phyloP scores from a whole-genome alignment of 768 basidiomycete genomes.

The Steccherinum ochraceum region DNA sequence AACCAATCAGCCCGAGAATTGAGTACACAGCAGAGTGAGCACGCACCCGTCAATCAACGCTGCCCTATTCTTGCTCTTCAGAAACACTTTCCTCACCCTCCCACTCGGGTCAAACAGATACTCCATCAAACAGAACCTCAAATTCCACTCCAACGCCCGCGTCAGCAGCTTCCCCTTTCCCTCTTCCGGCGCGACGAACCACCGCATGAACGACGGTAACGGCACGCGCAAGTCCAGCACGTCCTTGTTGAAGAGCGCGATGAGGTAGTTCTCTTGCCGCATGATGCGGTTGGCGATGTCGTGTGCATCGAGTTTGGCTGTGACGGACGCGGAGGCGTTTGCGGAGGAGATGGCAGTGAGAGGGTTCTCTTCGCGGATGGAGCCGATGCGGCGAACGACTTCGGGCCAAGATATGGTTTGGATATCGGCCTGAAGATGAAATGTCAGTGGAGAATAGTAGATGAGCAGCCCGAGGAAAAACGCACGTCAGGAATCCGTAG shows the following conservation, averaged over 20 bases:
- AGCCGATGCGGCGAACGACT: constrained; percentile 82
- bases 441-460: background rate
- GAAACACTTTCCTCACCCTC: constrained; percentile 82
- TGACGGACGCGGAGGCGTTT: constrained; percentile 54
- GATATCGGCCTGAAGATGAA: constrained; percentile 77
- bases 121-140: constrained; percentile 91
- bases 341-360: constrained; percentile 78
- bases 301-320: constrained; percentile 92
- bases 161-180: constrained; percentile 80
- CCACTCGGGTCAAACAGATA: constrained; percentile 92
- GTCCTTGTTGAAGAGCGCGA: constrained; percentile 96
- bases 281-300: constrained; percentile 97
- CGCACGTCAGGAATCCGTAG: constrained; percentile 91
- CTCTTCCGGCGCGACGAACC: constrained; percentile 42
- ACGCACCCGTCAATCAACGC: constrained; percentile 80
- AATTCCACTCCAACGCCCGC: constrained; percentile 93
- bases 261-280: constrained; percentile 97
- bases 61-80: constrained; percentile 76
- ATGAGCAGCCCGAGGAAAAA: constrained; percentile 1
- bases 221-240: constrained; percentile 85
- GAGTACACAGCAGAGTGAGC: background rate
- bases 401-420: constrained; percentile 97
- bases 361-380: constrained; percentile 90
- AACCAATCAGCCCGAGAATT: too few species aligned
- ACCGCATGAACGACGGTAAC: constrained; percentile 38